Percentiles rank a stretch among this genome's conserved stretches.
phyloP scores from a whole-genome alignment of 306 rosid species.

The Abrus pulchellus region DNA sequence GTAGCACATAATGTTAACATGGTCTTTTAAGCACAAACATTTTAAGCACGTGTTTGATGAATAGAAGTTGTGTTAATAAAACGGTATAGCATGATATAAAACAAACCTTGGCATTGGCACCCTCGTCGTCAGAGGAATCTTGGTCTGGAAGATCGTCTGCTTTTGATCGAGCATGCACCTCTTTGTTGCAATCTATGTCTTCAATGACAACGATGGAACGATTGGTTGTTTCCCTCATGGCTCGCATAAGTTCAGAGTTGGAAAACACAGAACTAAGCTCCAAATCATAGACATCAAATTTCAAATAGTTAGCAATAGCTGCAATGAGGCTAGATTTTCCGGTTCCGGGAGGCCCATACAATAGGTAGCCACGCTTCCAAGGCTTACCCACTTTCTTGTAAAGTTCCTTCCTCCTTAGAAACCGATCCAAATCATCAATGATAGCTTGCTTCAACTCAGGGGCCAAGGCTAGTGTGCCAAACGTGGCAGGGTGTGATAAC shows the following conservation, averaged over 20 bases:
- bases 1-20: too few relatives aligned
- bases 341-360: constrained; percentile 61
- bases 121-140: not conserved
- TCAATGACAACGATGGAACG: constrained; percentile 59
- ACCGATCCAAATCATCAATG: constrained; percentile 50
- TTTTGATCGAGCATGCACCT: constrained; percentile 46
- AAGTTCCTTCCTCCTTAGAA: constrained; percentile 53
- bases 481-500: constrained; percentile 52
- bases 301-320: constrained; percentile 53
- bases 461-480: constrained; percentile 50
- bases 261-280: constrained; percentile 48
- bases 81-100: not conserved
- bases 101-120: constrained; percentile 20
- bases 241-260: constrained; percentile 41
- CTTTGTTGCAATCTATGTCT: constrained; percentile 57
- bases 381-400: constrained; percentile 59
- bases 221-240: constrained; percentile 40
- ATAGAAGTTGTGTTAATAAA: too few relatives aligned
- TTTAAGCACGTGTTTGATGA: too few relatives aligned
- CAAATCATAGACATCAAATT: constrained; percentile 59
- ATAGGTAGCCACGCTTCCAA: constrained; percentile 59
- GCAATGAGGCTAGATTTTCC: constrained; percentile 61
- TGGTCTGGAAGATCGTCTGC: not conserved
- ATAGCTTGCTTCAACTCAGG: constrained; percentile 46
- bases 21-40: too few relatives aligned